These are phyloP conservation scores for Boletus rex-veris DNA, from an alignment of 768 basidiomycete genomes.

Conservation along the genomic window DNA sequence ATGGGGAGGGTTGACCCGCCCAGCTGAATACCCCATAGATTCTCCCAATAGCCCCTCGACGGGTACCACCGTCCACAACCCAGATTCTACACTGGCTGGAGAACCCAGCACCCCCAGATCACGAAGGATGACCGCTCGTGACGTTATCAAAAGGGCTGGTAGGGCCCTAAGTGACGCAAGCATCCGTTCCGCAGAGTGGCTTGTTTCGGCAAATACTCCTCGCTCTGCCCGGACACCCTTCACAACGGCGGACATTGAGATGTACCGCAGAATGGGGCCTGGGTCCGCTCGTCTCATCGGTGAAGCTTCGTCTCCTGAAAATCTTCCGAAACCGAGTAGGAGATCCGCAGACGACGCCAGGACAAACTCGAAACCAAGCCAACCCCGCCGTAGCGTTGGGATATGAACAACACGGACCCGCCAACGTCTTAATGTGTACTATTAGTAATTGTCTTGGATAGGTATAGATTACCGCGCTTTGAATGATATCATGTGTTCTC, in stretches of 20 bases:
- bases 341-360: conserved; percentile 6
- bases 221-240: conserved; percentile 7
- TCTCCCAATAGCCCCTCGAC: conserved; percentile 12
- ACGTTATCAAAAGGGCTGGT: conserved; percentile 20
- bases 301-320: not conserved
- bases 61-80: not conserved
- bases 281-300: conserved; percentile 1
- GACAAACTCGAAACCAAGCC: not conserved
- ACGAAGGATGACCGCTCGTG: conserved; percentile 12
- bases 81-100: not conserved
- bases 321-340: not conserved
- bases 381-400: conserved; percentile 30
- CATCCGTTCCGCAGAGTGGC: conserved; percentile 32
- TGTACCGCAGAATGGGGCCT: conserved; percentile 20
- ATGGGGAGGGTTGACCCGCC: conserved; percentile 24
- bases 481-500: not conserved
- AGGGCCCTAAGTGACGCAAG: conserved; percentile 26
- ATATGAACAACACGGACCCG: conserved; percentile 31
- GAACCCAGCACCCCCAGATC: conserved; percentile 10
- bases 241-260: conserved; percentile 23
- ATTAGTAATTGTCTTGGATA: conserved; percentile 7
- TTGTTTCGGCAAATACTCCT: conserved; percentile 22
- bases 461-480: not conserved
- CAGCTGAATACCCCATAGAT: not conserved
- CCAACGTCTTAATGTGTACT: conserved; percentile 9